Base-by-base conservation (phyloP, 495 filamentous ascomycete species). In the Aspergillus saccharolyticus region DNA sequence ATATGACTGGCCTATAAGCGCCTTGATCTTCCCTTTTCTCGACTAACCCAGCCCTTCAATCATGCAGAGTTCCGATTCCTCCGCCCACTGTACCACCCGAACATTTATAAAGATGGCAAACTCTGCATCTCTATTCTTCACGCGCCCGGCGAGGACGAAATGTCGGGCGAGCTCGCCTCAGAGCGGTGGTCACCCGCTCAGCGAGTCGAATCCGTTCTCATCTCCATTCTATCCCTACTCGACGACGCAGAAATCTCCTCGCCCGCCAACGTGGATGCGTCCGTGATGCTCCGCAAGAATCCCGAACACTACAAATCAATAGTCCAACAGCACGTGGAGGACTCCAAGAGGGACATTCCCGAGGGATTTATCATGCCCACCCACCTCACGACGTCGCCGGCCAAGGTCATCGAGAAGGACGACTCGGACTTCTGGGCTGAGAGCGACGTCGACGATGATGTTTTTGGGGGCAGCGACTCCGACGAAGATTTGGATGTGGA, bases 51-150 rank as follows among this genome's bases (percentile, higher is more conserved):
- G 12, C 24, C 10, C 49, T 12, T 42, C 46, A 24, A 33, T 16
- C 28, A 30, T 12, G 14, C 63, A 72, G 88, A 88, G 66, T 98
- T 98, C 76, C 84, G 85, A 51, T 97, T 98, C 78, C 66, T 82
- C 16, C 80, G 85, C 9, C 89, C 91, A 20, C 80, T 92, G 46
- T 90, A 86, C 71, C 94, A 98, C 72, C 94, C 94, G 6, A 98
- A 98, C 68, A 85, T 98, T 69, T 96, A 97, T 72, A 70, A 80
- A 8, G 89, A 96, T 70, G 94, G 94, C 62, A 86, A 85, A 54
- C 81, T 97, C 17, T 97, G 94, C 77, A 97, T 98, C 69, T 96
- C 92, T 43, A 98, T 98, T 64, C 83, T 98, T 4, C 93, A 98
- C 72, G 78, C 85, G 10, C 91, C 94, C 1, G 94, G 93, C 57